Conservation (phyloP, 2,329 filamentous ascomycete genomes). For the Chaetomiaceae sp. region DNA sequence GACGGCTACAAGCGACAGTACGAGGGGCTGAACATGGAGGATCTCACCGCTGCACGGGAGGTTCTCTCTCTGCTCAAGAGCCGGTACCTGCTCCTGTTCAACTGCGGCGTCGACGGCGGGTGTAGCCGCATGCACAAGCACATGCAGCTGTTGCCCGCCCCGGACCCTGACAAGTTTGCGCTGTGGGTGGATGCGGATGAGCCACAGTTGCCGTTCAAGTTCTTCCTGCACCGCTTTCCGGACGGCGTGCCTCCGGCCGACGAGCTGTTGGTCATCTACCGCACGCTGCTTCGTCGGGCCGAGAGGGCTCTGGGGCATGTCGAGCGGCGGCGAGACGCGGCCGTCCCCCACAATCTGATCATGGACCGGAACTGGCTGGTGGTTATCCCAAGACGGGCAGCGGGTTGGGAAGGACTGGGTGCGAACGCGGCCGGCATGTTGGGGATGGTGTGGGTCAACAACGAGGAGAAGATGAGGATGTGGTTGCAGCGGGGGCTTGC, state of each 20-base stretch:
- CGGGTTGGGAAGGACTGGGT: constrained; percentile 33
- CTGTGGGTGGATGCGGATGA: constrained; percentile 22
- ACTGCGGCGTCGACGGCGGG: constrained; percentile 41
- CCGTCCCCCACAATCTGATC: constrained; percentile 42
- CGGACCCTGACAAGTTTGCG: constrained; percentile 26
- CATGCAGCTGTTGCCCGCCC: constrained; percentile 39
- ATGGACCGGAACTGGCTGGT: constrained; percentile 41
- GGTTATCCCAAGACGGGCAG: constrained; percentile 40
- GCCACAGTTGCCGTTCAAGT: constrained; percentile 33
- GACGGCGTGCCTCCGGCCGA: constrained; percentile 19
- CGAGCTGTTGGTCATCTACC: constrained; percentile 27
- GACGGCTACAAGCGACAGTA: constrained; percentile 44
- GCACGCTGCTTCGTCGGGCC: constrained; percentile 24
- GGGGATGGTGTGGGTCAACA: constrained; percentile 38
- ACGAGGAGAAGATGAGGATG: constrained; percentile 31
- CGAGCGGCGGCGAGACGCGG: constrained; percentile 12
- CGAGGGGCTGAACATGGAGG: constrained; percentile 32
- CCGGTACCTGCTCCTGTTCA: constrained; percentile 40
- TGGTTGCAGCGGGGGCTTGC: constrained; percentile 36
- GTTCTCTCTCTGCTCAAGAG: constrained; percentile 25
- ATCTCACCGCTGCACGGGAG: constrained; percentile 33
- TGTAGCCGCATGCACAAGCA: constrained; percentile 47
- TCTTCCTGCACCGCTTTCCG: constrained; percentile 32
- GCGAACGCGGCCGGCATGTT: constrained; percentile 46
- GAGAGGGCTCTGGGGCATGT: constrained; percentile 11